Evolutionary conservation across 2,329 filamentous ascomycete genomes (phyloP), one percentile per base, ranked within the genome.

Genomic region (Clarireedia monteithiana): DNA sequence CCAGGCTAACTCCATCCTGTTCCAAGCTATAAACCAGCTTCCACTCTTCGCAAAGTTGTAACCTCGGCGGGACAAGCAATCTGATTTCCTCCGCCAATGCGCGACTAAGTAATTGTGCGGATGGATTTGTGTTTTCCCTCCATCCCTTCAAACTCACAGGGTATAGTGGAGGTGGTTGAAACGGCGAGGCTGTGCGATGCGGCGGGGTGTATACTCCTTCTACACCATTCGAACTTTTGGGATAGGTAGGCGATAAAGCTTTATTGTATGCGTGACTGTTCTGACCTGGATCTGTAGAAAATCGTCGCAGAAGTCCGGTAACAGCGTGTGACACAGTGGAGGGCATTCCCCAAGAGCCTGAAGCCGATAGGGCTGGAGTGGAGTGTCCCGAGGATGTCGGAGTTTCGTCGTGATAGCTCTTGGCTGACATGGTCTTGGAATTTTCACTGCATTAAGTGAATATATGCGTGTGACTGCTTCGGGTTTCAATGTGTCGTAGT

Each of bases 21-120:
- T 96, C 91, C 38, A 99, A 77, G 62, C 89, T 95, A 73, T 97
- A 99, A 39, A 86, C 80, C 50, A 97, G 74, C 53, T 79, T 80
- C 94, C 94, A 99, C 59, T 86, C 83, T 63, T 96, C 91, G 58
- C 86, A 82, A 46, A 99, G 83, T 71, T 95, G 89, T 58, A 97
- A 74, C 49, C 94, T 80, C 62, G 95, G 84, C 0, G 94, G 94
- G 23, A 97, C 76, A 66, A 97, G 84, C 40, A 95, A 81, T 48
- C 94, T 81, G 56, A 97, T 96, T 74, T 97, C 94, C 73, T 97
- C 94, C 2, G 92, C 94, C 30, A 97, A 75, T 10, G 84, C 80
- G 50, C 77, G 75, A 17, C 80, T 86, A 55, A 99, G 77, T 53
- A 97, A 75, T 62, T 82, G 80, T 48, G 83, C 84, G 38, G 77